Evolutionary conservation across 177 flowering plant genomes (phyloP), one percentile per base, ranked within the genome.

Genomic region (Telopea speciosissima): DNA sequence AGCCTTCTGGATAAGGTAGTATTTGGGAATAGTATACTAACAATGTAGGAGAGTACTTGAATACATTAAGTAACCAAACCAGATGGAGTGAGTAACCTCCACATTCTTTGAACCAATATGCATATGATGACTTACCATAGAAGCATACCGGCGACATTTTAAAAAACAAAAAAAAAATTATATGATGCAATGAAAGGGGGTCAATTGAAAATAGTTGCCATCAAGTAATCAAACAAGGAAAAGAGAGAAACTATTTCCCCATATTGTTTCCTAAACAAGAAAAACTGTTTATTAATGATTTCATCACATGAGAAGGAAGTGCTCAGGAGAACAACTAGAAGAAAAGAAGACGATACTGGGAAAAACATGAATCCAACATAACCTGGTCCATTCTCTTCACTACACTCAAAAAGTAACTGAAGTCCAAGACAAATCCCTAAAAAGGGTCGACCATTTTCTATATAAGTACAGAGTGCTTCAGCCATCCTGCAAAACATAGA

Each of bases 331-430:
- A 59, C 16, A 24, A 69, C n/a, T 66, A 66, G 67, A 70, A 44
- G 11, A 5, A 26, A 22, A 24, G 12, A 21, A 60, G 1, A 72
- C 5, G 22, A 8, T 59, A 56, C 23, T 21, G 66, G 14, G 12
- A 17, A 72, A 62, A 17, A 21, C 16, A 66, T 54, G 14, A 8
- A 16, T 24, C 31, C 36, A 61, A 42, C 14, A 69, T 68, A 49
- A 92, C 99, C 96, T 75, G 85, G 91, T 68, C 99, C 99, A 79
- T 95, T 92, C 85, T 95, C 99, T 71, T 93, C 96, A 73, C 98
- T 95, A 59, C 86, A 87, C 75, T 95, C 96, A 85, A 95, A 95
- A 71, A 95, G 97, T 61, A 95, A 81, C 73, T 95, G 98, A 73
- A 95, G 86, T 68, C 99, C 99, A 74, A 95, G 90, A 83, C 99